phyloP scores from a whole-genome alignment of 345 rosid species.

The Clarkia xantiana region DNA sequence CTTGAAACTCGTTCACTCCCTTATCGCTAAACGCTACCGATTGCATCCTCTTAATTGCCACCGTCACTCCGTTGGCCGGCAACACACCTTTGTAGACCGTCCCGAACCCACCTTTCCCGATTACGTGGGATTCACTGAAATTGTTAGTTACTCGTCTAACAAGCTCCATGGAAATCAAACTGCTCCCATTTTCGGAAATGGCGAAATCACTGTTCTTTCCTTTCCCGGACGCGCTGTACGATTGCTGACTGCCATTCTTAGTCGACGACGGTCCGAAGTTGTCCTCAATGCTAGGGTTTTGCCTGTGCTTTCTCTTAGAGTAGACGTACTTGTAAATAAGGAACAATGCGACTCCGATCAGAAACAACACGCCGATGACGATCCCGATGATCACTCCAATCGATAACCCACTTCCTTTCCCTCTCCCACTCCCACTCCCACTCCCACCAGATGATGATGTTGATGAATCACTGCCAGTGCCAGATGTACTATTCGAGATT shows the following conservation, averaged over 20 bases:
- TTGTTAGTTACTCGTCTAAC: slow-evolving; percentile 56
- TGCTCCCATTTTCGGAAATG: slow-evolving; percentile 44
- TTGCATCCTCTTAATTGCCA: slow-evolving; percentile 88
- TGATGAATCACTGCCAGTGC: no score
- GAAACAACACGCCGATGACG: slow-evolving; percentile 24
- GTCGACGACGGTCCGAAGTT: slow-evolving; percentile 6
- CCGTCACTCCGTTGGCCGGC: slow-evolving; percentile 55
- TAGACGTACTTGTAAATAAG: slow-evolving; percentile 26
- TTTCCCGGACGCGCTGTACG: slow-evolving; percentile 19
- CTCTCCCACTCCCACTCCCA: no score
- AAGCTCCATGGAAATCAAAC: slow-evolving; percentile 47
- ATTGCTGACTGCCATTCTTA: slow-evolving; percentile 13
- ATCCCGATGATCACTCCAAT: slow-evolving; percentile 28
- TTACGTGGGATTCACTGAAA: slow-evolving; percentile 43
- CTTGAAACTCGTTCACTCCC: slow-evolving; percentile 70
- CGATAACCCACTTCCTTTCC: slow-evolving; percentile 9
- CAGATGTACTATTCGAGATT: no score
- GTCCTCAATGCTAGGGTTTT: slow-evolving; percentile 2
- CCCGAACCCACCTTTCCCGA: slow-evolving; percentile 91
- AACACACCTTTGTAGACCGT: slow-evolving; percentile 68
- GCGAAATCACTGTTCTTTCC: slow-evolving; percentile 31
- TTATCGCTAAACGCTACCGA: slow-evolving; percentile 36
- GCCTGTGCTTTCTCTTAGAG: slow-evolving; percentile 20
- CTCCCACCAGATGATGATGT: no score
- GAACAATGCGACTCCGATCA: slow-evolving; percentile 27